These are phyloP conservation scores for Euptelea pleiosperma DNA, from an alignment of 164 flowering plant genomes.

Conservation along the genomic window DNA sequence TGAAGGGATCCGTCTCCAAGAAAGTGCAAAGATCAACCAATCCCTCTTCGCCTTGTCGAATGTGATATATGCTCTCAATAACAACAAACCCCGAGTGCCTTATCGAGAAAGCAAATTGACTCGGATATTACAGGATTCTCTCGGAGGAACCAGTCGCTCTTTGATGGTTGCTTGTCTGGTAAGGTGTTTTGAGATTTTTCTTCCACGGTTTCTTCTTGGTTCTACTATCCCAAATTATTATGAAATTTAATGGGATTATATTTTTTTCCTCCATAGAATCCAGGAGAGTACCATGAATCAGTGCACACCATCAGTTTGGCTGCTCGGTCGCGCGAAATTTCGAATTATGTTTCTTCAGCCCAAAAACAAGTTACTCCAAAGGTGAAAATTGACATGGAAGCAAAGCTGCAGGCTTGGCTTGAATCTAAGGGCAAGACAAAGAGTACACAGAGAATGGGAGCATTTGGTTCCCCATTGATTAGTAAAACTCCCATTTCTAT, in stretches of 20 bases:
- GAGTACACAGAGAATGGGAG: conserved; percentile 41
- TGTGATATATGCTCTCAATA: conserved; percentile 89
- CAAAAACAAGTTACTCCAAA: conserved; percentile 55
- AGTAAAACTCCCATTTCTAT: conserved; percentile 46
- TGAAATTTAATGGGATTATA: neutral
- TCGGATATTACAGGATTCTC: conserved; percentile 91
- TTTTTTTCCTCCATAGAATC: conserved; percentile 46
- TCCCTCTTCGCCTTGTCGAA: conserved; percentile 88
- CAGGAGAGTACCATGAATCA: conserved; percentile 88
- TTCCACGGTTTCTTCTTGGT: neutral
- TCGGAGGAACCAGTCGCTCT: conserved; percentile 80
- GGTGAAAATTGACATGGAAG: conserved; percentile 78
- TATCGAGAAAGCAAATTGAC: conserved; percentile 95
- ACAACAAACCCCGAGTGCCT: conserved; percentile 65
- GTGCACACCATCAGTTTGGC: conserved; percentile 88
- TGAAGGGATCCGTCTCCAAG: conserved; percentile 86
- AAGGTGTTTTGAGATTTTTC: conserved; percentile 16
- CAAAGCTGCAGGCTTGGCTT: conserved; percentile 78
- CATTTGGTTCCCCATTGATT: conserved; percentile 40
- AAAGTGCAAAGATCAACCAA: conserved; percentile 89
- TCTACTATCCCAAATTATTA: neutral
- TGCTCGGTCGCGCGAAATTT: conserved; percentile 68
- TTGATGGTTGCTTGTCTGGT: conserved; percentile 95
- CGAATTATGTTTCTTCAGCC: conserved; percentile 52
- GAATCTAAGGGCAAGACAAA: conserved; percentile 91